Evolutionary conservation across 345 rosid genomes (phyloP), one percentile per base, ranked within the genome.

Genomic region (Lepidium africanum): DNA sequence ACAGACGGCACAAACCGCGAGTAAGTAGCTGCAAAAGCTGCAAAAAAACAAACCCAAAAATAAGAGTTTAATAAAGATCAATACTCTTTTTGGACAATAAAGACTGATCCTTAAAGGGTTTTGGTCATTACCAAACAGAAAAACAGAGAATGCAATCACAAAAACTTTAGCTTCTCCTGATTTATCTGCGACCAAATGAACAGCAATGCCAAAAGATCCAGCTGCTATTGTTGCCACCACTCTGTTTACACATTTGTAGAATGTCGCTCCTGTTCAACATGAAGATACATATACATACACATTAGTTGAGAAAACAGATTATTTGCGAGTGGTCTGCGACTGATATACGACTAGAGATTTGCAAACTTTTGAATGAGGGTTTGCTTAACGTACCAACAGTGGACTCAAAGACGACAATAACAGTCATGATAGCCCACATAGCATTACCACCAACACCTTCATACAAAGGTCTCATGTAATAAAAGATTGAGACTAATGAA

Each of bases 351-450:
- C n/a, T n/a, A n/a, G n/a, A n/a, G n/a, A n/a, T n/a, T n/a, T 21
- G 41, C 45, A 40, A 10, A 43, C 2, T 32, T 49, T 37, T 47
- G 59, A 47, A 9, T 2, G 0, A 33, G 42, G 9, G 49, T 66
- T 66, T 73, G 13, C 56, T 59, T 74, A 49, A 71, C 88, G 42
- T 51, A 90, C 92, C 91, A 0, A 85, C 81, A 25, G 81, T 84
- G 72, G 76, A 73, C 40, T 86, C 89, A 37, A 88, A 88, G 65
- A 88, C 96, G 13, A 86, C 89, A 4, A 86, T 91, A 37, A 87
- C 96, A 0, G 92, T 87, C 89, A 89, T 87, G 36, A 89, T 76
- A 40, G 92, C 92, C 92, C 91, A 89, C 84, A 85, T 79, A 37
- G 84, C 87, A 78, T 81, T 85, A 9, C 86, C 82, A 53, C 92